Evolutionary conservation across 1,284 basidiomycete genomes (phyloP).

Genomic region (Volvariella volvacea): DNA sequence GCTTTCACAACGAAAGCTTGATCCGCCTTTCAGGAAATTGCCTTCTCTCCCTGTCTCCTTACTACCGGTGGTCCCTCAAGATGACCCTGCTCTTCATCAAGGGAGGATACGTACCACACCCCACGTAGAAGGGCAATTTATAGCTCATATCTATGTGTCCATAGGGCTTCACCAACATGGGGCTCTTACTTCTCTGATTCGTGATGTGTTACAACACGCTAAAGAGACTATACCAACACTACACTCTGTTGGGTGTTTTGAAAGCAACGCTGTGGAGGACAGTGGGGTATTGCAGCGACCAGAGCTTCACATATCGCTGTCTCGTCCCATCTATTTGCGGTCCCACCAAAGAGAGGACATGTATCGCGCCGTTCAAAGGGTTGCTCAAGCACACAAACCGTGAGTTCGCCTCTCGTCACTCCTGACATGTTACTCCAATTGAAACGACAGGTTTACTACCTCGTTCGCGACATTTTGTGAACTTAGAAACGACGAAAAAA

Average conservation of each 20-base stretch:
- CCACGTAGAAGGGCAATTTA: slow-evolving; percentile 77
- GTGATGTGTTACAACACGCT: slow-evolving; percentile 38
- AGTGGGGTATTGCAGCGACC: slow-evolving; percentile 11
- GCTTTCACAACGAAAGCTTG: too few species aligned
- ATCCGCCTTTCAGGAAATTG: slow-evolving; percentile 39
- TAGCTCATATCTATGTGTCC: slow-evolving; percentile 68
- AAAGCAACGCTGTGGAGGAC: slow-evolving; percentile 15
- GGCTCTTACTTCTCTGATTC: slow-evolving; percentile 39
- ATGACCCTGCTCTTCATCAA: slow-evolving; percentile 69
- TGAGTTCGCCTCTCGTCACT: slow-evolving; percentile 27
- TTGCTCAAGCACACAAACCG: slow-evolving; percentile 41
- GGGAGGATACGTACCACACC: slow-evolving; percentile 68
- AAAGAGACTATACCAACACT: slow-evolving; percentile 38
- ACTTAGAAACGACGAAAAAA: slow-evolving; percentile 73
- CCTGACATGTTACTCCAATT: neutral
- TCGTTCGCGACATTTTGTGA: slow-evolving; percentile 68
- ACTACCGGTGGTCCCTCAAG: slow-evolving; percentile 37
- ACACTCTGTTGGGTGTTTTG: slow-evolving; percentile 29
- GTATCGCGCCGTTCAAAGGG: slow-evolving; percentile 45
- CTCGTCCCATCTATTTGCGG: slow-evolving; percentile 70
- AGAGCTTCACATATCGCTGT: slow-evolving; percentile 69
- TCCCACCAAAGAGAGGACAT: slow-evolving; percentile 69
- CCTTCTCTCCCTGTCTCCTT: slow-evolving; percentile 50
- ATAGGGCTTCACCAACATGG: slow-evolving; percentile 37
- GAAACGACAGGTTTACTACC: slow-evolving; percentile 56